These are phyloP conservation scores for Bassia scoparia DNA, from an alignment of 148 eudicot genomes.

Conservation along the genomic window DNA sequence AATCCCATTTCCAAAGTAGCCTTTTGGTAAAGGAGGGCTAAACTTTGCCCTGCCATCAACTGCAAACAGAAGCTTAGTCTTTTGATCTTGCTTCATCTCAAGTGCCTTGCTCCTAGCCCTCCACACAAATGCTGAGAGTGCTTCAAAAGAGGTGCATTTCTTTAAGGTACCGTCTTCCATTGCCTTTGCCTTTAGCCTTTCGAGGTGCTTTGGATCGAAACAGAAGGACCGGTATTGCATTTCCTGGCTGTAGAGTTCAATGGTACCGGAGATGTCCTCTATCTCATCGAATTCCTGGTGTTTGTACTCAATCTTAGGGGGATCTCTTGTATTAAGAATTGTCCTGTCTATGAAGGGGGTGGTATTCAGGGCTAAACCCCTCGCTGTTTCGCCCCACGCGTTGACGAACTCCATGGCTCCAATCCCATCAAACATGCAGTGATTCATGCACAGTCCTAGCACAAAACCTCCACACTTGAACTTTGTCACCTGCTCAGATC, in stretches of 20 bases:
- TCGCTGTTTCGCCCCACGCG: conserved; percentile 54
- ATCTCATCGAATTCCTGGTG: conserved; percentile 48
- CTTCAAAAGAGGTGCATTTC: conserved; percentile 49
- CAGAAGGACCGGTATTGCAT: conserved; percentile 41
- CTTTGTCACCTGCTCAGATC: conserved; percentile 46
- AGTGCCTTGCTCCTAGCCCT: conserved; percentile 48
- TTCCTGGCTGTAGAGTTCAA: conserved; percentile 28
- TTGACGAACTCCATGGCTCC: conserved; percentile 54
- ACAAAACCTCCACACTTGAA: conserved; percentile 61
- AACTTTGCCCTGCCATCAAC: conserved; percentile 50
- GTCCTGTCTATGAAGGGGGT: conserved; percentile 43
- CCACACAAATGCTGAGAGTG: conserved; percentile 53
- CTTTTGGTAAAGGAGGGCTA: conserved; percentile 41
- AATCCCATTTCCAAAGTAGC: conserved; percentile 53
- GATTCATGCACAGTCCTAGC: conserved; percentile 47
- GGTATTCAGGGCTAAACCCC: conserved; percentile 35
- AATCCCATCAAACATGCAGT: conserved; percentile 48
- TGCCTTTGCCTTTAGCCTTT: conserved; percentile 37
- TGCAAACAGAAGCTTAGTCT: conserved; percentile 48
- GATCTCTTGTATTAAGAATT: conserved; percentile 39
- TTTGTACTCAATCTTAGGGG: conserved; percentile 40
- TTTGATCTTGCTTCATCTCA: conserved; percentile 35
- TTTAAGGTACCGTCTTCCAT: conserved; percentile 31
- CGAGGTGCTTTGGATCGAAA: conserved; percentile 32
- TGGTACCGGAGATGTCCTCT: conserved; percentile 32